These are phyloP conservation scores for Penicillium corylophilum DNA, from an alignment of 2,329 filamentous ascomycete species.

Conservation along the genomic window DNA sequence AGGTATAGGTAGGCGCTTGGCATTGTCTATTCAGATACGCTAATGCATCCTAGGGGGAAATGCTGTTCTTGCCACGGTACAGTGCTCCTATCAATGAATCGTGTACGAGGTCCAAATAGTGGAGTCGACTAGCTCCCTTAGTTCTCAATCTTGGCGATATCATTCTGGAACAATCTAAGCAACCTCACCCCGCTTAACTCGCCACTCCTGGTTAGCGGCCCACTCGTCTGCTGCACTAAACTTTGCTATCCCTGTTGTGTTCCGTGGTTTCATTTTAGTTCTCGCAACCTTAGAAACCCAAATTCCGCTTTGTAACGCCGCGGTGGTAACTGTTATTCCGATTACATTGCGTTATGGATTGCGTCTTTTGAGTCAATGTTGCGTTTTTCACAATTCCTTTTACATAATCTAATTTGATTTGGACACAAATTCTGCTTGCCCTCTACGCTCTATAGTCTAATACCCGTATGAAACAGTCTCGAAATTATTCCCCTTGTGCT, in stretches of 20 bases:
- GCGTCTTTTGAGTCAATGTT: neutral
- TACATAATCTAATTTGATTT: neutral
- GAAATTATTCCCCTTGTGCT: slow-evolving; percentile 3
- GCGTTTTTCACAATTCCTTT: neutral
- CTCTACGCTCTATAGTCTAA: neutral
- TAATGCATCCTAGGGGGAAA: neutral
- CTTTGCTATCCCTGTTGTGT: neutral
- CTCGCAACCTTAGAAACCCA: neutral
- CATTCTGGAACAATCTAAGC: neutral
- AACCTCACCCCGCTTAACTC: neutral
- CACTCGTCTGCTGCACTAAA: neutral
- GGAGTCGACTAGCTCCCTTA: neutral
- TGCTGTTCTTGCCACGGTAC: neutral
- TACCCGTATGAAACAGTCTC: neutral
- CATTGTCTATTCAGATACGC: neutral
- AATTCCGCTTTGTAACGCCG: neutral
- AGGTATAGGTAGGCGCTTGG: neutral
- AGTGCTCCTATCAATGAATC: neutral
- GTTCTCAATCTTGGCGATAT: neutral
- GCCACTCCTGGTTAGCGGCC: neutral
- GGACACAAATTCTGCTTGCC: neutral
- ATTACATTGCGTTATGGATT: neutral
- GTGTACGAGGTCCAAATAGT: neutral
- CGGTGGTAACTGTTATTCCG: neutral
- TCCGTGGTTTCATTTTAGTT: slow-evolving; percentile 1